phyloP scores from a whole-genome alignment of 371 early-diverging fungal species.

The Dinochytrium kinnereticum region DNA sequence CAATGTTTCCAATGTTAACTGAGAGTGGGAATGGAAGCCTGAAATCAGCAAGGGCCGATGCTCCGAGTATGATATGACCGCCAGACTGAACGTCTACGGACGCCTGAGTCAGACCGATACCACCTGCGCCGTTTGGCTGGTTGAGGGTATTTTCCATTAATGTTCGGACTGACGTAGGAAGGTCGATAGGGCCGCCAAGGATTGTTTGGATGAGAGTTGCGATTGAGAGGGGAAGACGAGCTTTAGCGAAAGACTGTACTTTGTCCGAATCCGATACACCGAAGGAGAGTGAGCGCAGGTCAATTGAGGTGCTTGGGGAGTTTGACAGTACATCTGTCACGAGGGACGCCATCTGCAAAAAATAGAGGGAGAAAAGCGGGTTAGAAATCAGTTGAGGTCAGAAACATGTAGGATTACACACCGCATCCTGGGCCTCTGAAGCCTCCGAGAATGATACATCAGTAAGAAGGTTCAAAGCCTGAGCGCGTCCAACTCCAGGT shows the following conservation, averaged over 20 bases:
- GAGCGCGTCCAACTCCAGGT: background rate
- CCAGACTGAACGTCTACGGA: conserved; percentile 18
- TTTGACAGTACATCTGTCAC: conserved; percentile 5
- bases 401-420: background rate
- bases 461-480: background rate
- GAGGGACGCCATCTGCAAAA: conserved; percentile 14
- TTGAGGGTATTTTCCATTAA: conserved; percentile 4
- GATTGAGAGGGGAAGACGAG: background rate
- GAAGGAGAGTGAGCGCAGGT: background rate
- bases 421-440: conserved; percentile 13
- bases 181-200: conserved; percentile 22
- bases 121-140: conserved; percentile 7
- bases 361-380: background rate
- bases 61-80: conserved; percentile 4
- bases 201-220: background rate
- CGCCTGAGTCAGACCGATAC: conserved; percentile 4
- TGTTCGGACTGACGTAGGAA: conserved; percentile 3
- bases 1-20: background rate
- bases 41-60: conserved; percentile 16
- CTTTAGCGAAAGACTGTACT: conserved; percentile 9
- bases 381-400: background rate
- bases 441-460: background rate
- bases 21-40: conserved; percentile 13
- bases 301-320: background rate
- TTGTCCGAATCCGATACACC: conserved; percentile 11